Conservation (phyloP, 257 asterid genomes). For the Leonotis leonurus region DNA sequence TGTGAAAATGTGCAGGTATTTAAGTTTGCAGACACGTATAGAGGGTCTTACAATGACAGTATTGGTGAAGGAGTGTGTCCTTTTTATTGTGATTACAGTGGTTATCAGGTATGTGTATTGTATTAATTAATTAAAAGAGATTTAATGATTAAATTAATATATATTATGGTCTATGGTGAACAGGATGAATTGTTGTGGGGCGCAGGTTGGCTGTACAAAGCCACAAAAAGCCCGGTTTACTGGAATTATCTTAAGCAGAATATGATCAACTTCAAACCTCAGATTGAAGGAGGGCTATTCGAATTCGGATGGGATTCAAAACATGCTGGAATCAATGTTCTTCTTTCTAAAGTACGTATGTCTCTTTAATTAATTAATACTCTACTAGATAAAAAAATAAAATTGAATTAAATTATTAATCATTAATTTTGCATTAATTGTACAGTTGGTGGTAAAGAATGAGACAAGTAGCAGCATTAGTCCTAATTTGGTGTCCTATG, state of each 20-base stretch:
- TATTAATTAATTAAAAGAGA: too few relatives aligned
- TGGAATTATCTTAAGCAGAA: slow-evolving; percentile 26
- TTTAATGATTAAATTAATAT: too few relatives aligned
- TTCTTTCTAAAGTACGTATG: slow-evolving; percentile 33
- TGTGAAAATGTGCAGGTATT: slow-evolving; percentile 29
- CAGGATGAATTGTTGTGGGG: slow-evolving; percentile 52
- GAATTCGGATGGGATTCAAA: slow-evolving; percentile 57
- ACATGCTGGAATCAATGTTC: slow-evolving; percentile 46
- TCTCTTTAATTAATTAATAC: too few relatives aligned
- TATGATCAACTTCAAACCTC: slow-evolving; percentile 20
- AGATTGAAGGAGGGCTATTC: slow-evolving; percentile 14
- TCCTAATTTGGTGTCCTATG: slow-evolving; percentile 30
- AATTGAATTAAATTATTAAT: too few relatives aligned
- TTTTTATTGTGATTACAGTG: slow-evolving; percentile 36
- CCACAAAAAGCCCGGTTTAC: slow-evolving; percentile 26
- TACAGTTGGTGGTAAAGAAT: slow-evolving; percentile 20
- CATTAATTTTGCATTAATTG: neutral
- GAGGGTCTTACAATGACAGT: slow-evolving; percentile 38
- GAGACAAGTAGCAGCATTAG: slow-evolving; percentile 16
- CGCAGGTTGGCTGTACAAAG: slow-evolving; percentile 41
- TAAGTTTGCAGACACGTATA: slow-evolving; percentile 39
- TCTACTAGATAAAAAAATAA: too few relatives aligned
- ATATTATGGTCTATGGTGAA: neutral
- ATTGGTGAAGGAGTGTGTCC: slow-evolving; percentile 34
- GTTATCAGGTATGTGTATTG: slow-evolving; percentile 16